These are phyloP conservation scores for Penicillium odoratum DNA, from an alignment of 495 filamentous ascomycete species.

Conservation along the genomic window DNA sequence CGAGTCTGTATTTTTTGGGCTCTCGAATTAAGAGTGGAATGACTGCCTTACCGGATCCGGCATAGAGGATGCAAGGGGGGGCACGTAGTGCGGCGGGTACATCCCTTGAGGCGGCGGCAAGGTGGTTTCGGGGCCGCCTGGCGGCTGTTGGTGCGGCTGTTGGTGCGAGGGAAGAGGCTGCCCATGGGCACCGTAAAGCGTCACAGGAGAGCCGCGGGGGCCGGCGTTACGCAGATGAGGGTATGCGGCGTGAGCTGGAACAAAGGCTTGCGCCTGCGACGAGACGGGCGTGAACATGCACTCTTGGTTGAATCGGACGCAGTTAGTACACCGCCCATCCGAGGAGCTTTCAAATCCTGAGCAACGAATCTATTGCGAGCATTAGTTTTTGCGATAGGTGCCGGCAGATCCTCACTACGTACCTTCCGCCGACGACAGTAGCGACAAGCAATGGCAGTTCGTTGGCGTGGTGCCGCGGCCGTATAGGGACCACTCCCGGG, in stretches of 20 bases:
- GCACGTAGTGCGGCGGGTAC: slow-evolving; percentile 37
- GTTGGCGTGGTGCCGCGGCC: slow-evolving; percentile 71
- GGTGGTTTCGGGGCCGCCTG: slow-evolving; percentile 37
- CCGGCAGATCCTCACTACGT: slow-evolving; percentile 22
- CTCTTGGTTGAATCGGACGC: slow-evolving; percentile 77
- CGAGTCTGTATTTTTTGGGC: neutral
- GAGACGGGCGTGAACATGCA: slow-evolving; percentile 86
- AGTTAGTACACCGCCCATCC: slow-evolving; percentile 79
- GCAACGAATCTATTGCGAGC: slow-evolving; percentile 66
- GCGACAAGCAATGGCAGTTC: slow-evolving; percentile 82
- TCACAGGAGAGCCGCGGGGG: slow-evolving; percentile 38
- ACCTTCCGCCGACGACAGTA: slow-evolving; percentile 84
- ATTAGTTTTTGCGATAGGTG: neutral
- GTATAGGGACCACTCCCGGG: slow-evolving; percentile 56
- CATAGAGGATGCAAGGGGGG: slow-evolving; percentile 38
- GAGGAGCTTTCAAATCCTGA: slow-evolving; percentile 77
- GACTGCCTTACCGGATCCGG: slow-evolving; percentile 51
- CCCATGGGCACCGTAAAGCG: slow-evolving; percentile 74
- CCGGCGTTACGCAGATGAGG: slow-evolving; percentile 56
- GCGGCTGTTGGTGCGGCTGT: slow-evolving; percentile 30
- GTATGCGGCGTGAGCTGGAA: slow-evolving; percentile 74
- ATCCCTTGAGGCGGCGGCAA: slow-evolving; percentile 52
- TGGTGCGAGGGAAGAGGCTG: slow-evolving; percentile 65
- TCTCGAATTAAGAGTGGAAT: slow-evolving; percentile 13
- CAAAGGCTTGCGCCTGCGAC: slow-evolving; percentile 80